Base-by-base conservation (phyloP, 148 eudicot genomes). In the Spergularia marina region DNA sequence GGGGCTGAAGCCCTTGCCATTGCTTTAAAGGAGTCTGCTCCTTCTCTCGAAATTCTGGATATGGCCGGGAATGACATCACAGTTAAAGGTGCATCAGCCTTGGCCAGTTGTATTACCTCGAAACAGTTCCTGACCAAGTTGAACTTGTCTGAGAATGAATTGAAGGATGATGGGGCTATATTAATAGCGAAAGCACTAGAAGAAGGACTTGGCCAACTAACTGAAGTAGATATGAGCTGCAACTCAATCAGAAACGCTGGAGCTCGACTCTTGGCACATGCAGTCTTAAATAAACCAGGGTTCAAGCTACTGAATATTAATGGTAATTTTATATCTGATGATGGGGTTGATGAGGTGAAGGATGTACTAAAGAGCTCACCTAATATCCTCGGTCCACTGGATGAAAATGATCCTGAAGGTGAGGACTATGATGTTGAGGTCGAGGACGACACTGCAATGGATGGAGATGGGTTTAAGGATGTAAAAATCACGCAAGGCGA, bases 391-490 rank as follows among this genome's bases (percentile, higher is more conserved):
- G 94, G 91, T 20, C 84, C 91, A 44, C 76, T 90, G 77, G 91
- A 90, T 60, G 94, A 90, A 72, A 90, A 90, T 72, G 94, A 90
- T 77, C 94, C 91, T 7, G 87, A 88, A 53, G 91, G 94, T 47
- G 89, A 79, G 59, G 91, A 85, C 36, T 67, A 83, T 62, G 89
- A 85, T 20, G 88, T 87, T 14, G 84, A 15, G 53, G 88, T 83
- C 41, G 85, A 83, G 15, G 80, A 62, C 39, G 85, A 70, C 59
- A 54, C 58, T 47, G 84, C 74, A 79, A 57, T 41, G 13, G 59
- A 62, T 44, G 49, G 49, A 14, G 68, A 63, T 12, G 36, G 62
- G 10, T 44, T 44, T 44, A 44, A 44, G 10, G 8, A 6, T 44
- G 49, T 44, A 6, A 44, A 44, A 9, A 9, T 44, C 49, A 44